Conservation (phyloP, 2,329 filamentous ascomycete species). For the Fusarium buharicum region DNA sequence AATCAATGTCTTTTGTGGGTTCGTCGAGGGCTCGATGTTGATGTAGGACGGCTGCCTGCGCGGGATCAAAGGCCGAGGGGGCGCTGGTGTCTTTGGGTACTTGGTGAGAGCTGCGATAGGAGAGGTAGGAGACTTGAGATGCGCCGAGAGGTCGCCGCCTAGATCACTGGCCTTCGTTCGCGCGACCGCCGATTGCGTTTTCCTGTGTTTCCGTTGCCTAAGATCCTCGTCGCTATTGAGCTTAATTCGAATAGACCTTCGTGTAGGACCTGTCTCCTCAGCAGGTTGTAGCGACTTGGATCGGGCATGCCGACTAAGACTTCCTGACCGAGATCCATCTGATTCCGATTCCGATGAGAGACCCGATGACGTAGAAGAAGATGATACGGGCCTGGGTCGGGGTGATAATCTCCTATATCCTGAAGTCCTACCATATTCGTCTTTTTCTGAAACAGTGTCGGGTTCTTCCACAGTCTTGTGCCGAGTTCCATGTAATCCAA, state of each 20-base stretch:
- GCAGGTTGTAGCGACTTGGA: conserved; percentile 69
- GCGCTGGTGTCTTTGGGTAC: conserved; percentile 89
- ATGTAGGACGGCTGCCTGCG: conserved; percentile 89
- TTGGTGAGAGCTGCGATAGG: conserved; percentile 81
- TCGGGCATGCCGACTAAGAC: conserved; percentile 62
- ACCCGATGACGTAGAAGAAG: conserved; percentile 67
- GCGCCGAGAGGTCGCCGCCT: conserved; percentile 71
- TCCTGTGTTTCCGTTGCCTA: conserved; percentile 77
- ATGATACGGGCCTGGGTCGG: conserved; percentile 45
- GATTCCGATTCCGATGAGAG: conserved; percentile 78
- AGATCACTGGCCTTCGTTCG: conserved; percentile 56
- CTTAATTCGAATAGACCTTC: conserved; percentile 90
- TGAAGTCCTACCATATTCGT: conserved; percentile 43
- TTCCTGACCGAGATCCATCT: conserved; percentile 55
- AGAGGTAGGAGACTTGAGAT: conserved; percentile 93
- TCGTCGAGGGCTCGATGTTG: conserved; percentile 64
- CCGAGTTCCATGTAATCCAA: conserved; percentile 57
- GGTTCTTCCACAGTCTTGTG: conserved; percentile 56
- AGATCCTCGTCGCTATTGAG: conserved; percentile 82
- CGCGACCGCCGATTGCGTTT: conserved; percentile 62
- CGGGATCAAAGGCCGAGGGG: conserved; percentile 89
- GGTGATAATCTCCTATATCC: conserved; percentile 46
- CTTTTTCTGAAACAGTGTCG: conserved; percentile 44
- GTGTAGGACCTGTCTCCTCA: conserved; percentile 72
- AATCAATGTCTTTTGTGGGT: conserved; percentile 90